These are phyloP conservation scores for Kingdonia uniflora DNA, from an alignment of 164 flowering plant genomes.

Conservation along the genomic window DNA sequence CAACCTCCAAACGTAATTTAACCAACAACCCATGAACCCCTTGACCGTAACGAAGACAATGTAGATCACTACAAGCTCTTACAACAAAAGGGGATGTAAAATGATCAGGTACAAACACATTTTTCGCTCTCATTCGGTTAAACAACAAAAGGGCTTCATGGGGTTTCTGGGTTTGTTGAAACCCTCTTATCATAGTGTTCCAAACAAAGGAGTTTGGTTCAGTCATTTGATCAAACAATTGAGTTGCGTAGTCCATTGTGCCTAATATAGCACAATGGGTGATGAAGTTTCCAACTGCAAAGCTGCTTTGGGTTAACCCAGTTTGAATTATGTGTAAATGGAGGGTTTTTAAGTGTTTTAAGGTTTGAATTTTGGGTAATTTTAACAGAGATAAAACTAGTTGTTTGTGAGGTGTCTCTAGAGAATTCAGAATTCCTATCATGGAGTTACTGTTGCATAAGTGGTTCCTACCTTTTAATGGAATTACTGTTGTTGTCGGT, in stretches of 20 bases:
- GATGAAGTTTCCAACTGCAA: conserved; percentile 20
- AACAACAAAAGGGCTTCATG: conserved; percentile 19
- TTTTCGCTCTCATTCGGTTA: conserved; percentile 14
- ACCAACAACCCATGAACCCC: conserved; percentile 23
- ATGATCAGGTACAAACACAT: conserved; percentile 19
- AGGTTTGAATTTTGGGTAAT: conserved; percentile 7
- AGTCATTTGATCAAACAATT: conserved; percentile 21
- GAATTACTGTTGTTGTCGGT: no score
- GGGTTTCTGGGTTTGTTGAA: conserved; percentile 21
- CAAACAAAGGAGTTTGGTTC: conserved; percentile 26
- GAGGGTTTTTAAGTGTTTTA: conserved; percentile 14
- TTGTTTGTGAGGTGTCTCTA: conserved; percentile 5
- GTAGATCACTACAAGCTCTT: conserved; percentile 25
- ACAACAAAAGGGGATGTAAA: conserved; percentile 33
- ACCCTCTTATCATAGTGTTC: conserved; percentile 31
- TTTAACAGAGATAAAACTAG: conserved; percentile 16
- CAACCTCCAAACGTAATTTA: conserved; percentile 16
- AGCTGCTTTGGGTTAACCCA: conserved; percentile 20
- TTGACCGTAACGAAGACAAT: conserved; percentile 15
- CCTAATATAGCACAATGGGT: conserved; percentile 16
- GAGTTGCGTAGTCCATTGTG: conserved; percentile 19
- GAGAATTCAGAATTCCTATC: no score
- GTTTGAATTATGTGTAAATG: conserved; percentile 18
- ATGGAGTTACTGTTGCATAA: no score
- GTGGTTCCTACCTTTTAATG: no score